Conservation (phyloP, 192 early-diverging fungal species). For the Entomortierella lignicola region DNA sequence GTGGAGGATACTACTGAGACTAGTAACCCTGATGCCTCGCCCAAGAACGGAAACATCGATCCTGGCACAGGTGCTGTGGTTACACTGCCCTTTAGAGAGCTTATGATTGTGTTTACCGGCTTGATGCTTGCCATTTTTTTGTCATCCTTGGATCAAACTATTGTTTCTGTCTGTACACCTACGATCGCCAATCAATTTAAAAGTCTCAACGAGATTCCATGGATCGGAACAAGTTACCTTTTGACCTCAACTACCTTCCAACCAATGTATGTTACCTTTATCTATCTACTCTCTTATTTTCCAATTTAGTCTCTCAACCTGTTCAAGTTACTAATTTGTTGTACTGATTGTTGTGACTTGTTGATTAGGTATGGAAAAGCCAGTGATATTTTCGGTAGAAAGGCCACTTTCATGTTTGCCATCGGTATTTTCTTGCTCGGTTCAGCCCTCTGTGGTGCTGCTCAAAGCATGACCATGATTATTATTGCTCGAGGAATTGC, state of each 20-base stretch:
- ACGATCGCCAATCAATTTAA: constrained; percentile 75
- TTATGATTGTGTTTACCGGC: constrained; percentile 54
- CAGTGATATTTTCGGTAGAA: constrained; percentile 85
- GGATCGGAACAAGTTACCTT: constrained; percentile 78
- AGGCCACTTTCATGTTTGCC: constrained; percentile 69
- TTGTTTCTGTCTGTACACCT: constrained; percentile 75
- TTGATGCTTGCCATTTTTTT: constrained; percentile 69
- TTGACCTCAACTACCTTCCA: constrained; percentile 75
- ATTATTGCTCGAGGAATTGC: constrained; percentile 72
- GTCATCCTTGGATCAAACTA: constrained; percentile 80
- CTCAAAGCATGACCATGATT: no score
- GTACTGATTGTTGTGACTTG: neutral
- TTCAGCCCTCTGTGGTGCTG: no score
- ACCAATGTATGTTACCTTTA: constrained; percentile 63
- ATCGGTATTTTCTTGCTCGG: constrained; percentile 23
- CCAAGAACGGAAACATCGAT: constrained; percentile 23
- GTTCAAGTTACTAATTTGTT: neutral
- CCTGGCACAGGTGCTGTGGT: constrained; percentile 6
- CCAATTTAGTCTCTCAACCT: no score
- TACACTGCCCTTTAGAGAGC: constrained; percentile 24
- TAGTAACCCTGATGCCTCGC: neutral
- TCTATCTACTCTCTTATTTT: neutral
- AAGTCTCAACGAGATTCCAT: constrained; percentile 61
- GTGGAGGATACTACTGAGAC: neutral
- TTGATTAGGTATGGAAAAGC: constrained; percentile 70